Base-by-base conservation (phyloP, 352 stramenopile species). In the Peronospora destructor region DNA sequence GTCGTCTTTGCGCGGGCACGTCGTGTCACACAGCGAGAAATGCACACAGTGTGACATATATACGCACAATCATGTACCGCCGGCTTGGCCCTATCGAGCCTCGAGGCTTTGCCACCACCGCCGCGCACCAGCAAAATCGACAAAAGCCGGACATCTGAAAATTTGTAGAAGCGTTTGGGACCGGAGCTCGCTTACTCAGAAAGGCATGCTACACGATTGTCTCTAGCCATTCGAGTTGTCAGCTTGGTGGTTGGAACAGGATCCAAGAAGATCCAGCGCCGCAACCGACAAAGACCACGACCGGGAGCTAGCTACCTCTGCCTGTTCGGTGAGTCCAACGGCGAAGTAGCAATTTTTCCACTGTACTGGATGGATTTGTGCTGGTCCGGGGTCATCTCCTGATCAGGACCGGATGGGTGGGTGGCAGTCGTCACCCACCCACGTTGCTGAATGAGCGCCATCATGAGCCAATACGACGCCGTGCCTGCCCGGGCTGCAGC, bases 21-120 rank as follows among this genome's bases (percentile, higher is more conserved):
- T 55, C 49, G 43, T 64, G 58, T 64, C 49, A 44, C 33, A 38
- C 32, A 17, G 39, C 44, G 44, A 55, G 44, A 36, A 9, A 36
- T 16, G 10, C 1, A 36, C 12, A 16, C 13, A 3, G 23, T 3
- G 23, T 26, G 23, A 26, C 23, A 26, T 26, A 26, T 26, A 26
- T 26, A 26, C 23, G 4, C 23, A 26, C 5, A 26, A 26, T 6
- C 23, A 36, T 36, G 30, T 16, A 36, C 30, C 30, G 13, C 30
- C 30, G 13, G 30, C 13, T 36, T 14, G 30, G 13, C 13, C 4
- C 32, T 16, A 6, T 16, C 32, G 32, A 7, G 11, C 32, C 32
- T 36, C 13, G 32, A 36, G 32, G 32, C 32, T 36, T 36, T 36
- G 30, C 41, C 29, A 40, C 3, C 45, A 42, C 10, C 21, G 21